phyloP scores from a whole-genome alignment of 495 filamentous ascomycete genomes.

The Cladorrhinum samala region DNA sequence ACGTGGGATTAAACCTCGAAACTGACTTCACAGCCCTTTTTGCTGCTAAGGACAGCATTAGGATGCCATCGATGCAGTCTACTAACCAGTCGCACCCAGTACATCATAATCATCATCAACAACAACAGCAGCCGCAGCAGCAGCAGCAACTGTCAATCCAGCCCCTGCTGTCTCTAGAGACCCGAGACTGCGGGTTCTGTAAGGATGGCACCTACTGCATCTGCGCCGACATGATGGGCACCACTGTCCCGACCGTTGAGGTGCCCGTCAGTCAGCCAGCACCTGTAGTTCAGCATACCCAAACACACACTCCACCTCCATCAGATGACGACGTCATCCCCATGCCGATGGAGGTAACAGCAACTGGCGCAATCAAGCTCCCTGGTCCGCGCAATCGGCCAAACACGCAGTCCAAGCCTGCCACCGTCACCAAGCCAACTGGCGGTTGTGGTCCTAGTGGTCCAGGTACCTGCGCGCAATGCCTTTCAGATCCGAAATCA shows the following conservation, averaged over 20 bases:
- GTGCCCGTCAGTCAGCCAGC: slow-evolving; percentile 10
- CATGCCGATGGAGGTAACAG: slow-evolving; percentile 43
- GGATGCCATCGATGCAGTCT: background rate
- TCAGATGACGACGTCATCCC: slow-evolving; percentile 56
- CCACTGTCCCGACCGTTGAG: slow-evolving; percentile 24
- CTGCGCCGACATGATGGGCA: slow-evolving; percentile 64
- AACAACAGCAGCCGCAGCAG: slow-evolving; percentile 8
- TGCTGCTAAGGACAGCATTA: slow-evolving; percentile 30
- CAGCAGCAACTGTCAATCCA: slow-evolving; percentile 23
- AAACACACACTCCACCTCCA: slow-evolving; percentile 61
- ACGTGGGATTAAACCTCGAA: slow-evolving; percentile 40
- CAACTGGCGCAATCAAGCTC: slow-evolving; percentile 44
- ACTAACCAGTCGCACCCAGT: too few species aligned
- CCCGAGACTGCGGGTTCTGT: slow-evolving; percentile 75
- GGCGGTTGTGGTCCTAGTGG: slow-evolving; percentile 56
- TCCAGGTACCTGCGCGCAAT: slow-evolving; percentile 76
- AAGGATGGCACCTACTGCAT: slow-evolving; percentile 77
- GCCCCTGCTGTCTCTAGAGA: slow-evolving; percentile 24
- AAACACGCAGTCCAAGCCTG: slow-evolving; percentile 1
- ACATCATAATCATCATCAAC: too few species aligned
- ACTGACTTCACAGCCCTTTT: slow-evolving; percentile 70
- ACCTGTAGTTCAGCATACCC: slow-evolving; percentile 45
- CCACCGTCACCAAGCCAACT: background rate
- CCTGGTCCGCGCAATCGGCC: slow-evolving; percentile 27
- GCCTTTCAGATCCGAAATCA: slow-evolving; percentile 67